Conservation (phyloP, 345 rosid species). For the Xanthoceras sorbifolium region DNA sequence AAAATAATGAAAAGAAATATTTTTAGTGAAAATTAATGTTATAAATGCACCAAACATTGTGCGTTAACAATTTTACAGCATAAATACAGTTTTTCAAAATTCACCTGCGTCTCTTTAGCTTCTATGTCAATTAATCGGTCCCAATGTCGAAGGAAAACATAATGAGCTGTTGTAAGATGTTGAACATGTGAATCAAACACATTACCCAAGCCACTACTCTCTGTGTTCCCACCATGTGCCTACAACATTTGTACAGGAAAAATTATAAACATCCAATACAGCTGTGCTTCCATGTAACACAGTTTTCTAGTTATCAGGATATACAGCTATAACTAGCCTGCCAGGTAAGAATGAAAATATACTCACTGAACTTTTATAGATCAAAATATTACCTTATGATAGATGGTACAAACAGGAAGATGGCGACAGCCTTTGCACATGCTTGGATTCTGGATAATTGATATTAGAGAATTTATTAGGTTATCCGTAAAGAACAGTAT, state of each 20-base stretch:
- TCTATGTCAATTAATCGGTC: slow-evolving; percentile 83
- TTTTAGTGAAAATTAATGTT: background rate
- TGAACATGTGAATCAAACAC: slow-evolving; percentile 64
- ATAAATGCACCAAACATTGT: slow-evolving; percentile 7
- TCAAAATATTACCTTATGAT: slow-evolving; percentile 77
- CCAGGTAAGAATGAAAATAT: background rate
- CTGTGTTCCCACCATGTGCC: slow-evolving; percentile 86
- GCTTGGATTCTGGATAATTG: slow-evolving; percentile 63
- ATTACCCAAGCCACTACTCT: slow-evolving; percentile 82
- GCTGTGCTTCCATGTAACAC: background rate
- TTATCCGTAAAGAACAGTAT: slow-evolving; percentile 11
- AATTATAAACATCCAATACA: background rate
- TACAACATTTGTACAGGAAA: slow-evolving; percentile 37
- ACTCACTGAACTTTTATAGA: slow-evolving; percentile 9
- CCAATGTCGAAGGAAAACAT: slow-evolving; percentile 72
- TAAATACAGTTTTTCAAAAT: background rate
- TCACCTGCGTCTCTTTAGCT: slow-evolving; percentile 86
- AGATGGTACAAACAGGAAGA: slow-evolving; percentile 79
- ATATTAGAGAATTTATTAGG: slow-evolving; percentile 7
- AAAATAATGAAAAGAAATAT: slow-evolving; percentile 31
- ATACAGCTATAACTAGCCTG: background rate
- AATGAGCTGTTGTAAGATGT: slow-evolving; percentile 71
- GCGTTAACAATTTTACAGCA: slow-evolving; percentile 2
- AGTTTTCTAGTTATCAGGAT: background rate
- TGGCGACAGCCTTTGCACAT: slow-evolving; percentile 90